A percentile compares a stretch with the other conserved stretches of the same genome.
These are phyloP conservation scores for Lunasporangiospora selenospora DNA, from an alignment of 192 early-diverging fungal genomes.

Conservation along the genomic window DNA sequence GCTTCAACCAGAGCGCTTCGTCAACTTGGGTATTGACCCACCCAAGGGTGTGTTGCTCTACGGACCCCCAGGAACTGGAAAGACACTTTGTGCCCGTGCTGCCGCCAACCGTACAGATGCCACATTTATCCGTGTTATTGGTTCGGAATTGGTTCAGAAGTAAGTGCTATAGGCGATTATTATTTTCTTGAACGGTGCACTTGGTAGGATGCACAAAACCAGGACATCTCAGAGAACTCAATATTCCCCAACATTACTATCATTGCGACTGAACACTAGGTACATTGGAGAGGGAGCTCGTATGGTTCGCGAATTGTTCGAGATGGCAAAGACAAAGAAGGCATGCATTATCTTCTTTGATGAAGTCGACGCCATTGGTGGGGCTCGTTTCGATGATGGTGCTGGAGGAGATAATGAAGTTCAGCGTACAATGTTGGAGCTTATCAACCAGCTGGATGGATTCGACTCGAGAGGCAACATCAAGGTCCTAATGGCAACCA, in stretches of 20 bases:
- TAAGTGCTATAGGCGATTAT: constrained; percentile 15
- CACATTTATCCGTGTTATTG: constrained; percentile 99
- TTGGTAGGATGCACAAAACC: no score
- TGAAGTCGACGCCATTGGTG: constrained; percentile 98
- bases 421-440: constrained; percentile 99
- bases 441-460: constrained; percentile 99
- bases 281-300: constrained; percentile 99
- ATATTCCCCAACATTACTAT: no score
- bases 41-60: constrained; percentile 99
- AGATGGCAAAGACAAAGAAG: constrained; percentile 99
- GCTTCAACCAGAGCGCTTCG: constrained; percentile 94
- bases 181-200: no score
- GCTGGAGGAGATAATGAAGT: constrained; percentile 99
- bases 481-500: constrained; percentile 99
- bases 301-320: constrained; percentile 99
- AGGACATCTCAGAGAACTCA: no score
- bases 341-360: constrained; percentile 99
- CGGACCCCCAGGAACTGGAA: constrained; percentile 96
- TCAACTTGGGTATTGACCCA: constrained; percentile 98
- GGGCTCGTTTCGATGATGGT: constrained; percentile 98
- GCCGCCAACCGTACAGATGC: constrained; percentile 99
- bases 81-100: constrained; percentile 97
- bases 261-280: no score
- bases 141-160: constrained; percentile 99
- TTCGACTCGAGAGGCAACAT: constrained; percentile 99